These are phyloP conservation scores for Dioszegia crocea DNA, from an alignment of 768 basidiomycete species.

Conservation along the genomic window DNA sequence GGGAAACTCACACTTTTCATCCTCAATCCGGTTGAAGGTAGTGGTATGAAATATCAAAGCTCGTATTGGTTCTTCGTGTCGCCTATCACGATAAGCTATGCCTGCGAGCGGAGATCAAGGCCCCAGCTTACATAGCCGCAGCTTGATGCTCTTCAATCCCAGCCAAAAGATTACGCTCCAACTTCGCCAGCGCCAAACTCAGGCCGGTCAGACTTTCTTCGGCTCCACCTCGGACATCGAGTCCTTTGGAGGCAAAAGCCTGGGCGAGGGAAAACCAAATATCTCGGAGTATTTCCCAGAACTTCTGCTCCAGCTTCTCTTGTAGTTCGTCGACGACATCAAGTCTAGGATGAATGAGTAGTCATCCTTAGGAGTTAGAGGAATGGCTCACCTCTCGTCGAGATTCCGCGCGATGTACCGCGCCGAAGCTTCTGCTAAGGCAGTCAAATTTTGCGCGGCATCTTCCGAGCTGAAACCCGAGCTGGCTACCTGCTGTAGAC, in stretches of 20 bases:
- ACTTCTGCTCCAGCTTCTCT: background rate
- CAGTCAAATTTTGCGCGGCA: background rate
- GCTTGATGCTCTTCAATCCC: conserved; percentile 68
- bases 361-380: too few species aligned
- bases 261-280: conserved; percentile 16
- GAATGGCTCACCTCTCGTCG: conserved; percentile 22
- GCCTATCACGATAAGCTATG: conserved; percentile 52
- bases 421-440: conserved; percentile 1
- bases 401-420: conserved; percentile 31
- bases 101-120: background rate
- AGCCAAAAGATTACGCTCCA: conserved; percentile 80
- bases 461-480: background rate
- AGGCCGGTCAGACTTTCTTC: conserved; percentile 25
- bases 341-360: background rate
- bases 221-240: background rate
- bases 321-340: conserved; percentile 2
- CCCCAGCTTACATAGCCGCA: conserved; percentile 63
- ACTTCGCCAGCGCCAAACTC: conserved; percentile 57
- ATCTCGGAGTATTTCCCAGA: conserved; percentile 13
- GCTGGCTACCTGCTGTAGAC: background rate
- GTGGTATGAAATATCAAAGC: conserved; percentile 67
- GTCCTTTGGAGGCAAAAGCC: conserved; percentile 8
- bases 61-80: conserved; percentile 68
- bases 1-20: conserved; percentile 56
- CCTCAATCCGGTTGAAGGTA: conserved; percentile 67